These are phyloP conservation scores for Clausena lansium DNA, from an alignment of 345 rosid species.

Conservation along the genomic window DNA sequence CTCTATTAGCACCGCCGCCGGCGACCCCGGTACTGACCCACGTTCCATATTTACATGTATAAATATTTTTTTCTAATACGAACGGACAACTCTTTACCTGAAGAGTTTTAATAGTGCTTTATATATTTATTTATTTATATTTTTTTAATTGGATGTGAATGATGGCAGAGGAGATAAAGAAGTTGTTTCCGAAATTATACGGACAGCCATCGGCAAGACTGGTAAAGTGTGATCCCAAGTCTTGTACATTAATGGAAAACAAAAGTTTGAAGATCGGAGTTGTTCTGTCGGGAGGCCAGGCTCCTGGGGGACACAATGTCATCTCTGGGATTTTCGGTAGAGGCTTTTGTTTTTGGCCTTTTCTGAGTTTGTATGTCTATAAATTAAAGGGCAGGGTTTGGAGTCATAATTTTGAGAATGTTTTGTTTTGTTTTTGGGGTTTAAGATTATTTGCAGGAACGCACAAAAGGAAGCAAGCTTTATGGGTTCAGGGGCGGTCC, in stretches of 20 bases:
- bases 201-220: conserved; percentile 39
- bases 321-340: conserved; percentile 46
- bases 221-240: conserved; percentile 14
- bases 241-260: conserved; percentile 1
- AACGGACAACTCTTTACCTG: neutral
- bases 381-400: no score
- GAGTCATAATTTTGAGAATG: neutral
- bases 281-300: conserved; percentile 46
- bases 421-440: neutral
- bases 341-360: neutral
- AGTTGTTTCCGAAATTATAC: conserved; percentile 36
- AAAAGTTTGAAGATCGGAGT: conserved; percentile 39
- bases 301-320: conserved; percentile 50
- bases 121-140: no score
- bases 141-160: neutral
- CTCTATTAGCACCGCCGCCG: conserved; percentile 40
- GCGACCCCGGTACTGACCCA: conserved; percentile 32
- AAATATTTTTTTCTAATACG: no score
- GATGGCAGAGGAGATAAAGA: conserved; percentile 34
- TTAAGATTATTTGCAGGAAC: conserved; percentile 30
- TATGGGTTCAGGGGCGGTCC: conserved; percentile 29
- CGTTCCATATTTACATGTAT: no score
- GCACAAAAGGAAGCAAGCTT: conserved; percentile 17
- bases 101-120: no score
- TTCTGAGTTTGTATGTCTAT: neutral